Evolutionary conservation across 1,284 basidiomycete species (phyloP).

Genomic region (Ceratobasidium sp.): DNA sequence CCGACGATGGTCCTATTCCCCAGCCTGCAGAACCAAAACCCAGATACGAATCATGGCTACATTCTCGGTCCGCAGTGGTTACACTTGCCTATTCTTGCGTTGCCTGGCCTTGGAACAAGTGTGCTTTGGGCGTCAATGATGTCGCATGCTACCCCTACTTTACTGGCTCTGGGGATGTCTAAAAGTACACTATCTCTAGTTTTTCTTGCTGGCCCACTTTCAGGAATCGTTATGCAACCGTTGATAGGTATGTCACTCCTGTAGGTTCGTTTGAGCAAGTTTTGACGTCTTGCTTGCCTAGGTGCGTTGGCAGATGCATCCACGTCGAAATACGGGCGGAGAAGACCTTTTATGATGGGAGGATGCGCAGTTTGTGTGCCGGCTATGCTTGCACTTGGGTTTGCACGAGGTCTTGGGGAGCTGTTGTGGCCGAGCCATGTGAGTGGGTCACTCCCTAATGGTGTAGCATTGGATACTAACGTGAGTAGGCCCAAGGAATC

Average conservation of each 20-base stretch:
- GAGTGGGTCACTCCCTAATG: background rate
- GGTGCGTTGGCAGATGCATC: constrained; percentile 86
- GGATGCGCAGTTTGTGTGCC: constrained; percentile 70
- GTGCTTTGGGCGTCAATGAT: constrained; percentile 38
- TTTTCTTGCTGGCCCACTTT: constrained; percentile 92
- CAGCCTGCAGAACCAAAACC: constrained; percentile 23
- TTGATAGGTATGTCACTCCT: constrained; percentile 65
- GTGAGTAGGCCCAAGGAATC: constrained; percentile 62
- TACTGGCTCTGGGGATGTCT: constrained; percentile 87
- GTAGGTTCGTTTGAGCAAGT: background rate
- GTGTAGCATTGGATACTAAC: background rate
- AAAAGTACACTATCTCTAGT: constrained; percentile 90
- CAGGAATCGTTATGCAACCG: constrained; percentile 91
- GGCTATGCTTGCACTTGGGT: constrained; percentile 86
- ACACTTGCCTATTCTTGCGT: constrained; percentile 31
- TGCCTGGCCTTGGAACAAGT: constrained; percentile 35
- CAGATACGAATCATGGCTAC: constrained; percentile 28
- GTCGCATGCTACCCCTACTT: constrained; percentile 36
- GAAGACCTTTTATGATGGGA: constrained; percentile 84
- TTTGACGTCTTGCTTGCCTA: constrained; percentile 42
- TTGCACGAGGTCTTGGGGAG: constrained; percentile 75
- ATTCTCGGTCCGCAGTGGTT: constrained; percentile 37
- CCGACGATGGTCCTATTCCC: constrained; percentile 31
- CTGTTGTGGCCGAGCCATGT: constrained; percentile 53
- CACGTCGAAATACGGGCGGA: constrained; percentile 81